These are phyloP conservation scores for Xylariales sp. DNA, from an alignment of 2,329 filamentous ascomycete species.

Conservation along the genomic window DNA sequence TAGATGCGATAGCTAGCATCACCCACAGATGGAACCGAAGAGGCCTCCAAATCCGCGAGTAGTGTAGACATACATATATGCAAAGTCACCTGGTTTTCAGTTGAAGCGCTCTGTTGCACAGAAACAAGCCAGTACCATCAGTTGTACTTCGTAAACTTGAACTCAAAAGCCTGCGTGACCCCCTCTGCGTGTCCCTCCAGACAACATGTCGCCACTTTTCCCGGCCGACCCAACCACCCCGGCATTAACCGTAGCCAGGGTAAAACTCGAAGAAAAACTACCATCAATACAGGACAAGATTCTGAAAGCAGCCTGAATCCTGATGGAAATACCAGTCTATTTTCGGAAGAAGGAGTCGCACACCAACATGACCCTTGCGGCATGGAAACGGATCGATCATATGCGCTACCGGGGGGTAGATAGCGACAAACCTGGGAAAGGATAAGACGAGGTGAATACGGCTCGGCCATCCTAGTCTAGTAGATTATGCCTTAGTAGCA, in stretches of 20 bases:
- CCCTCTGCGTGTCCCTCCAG: slow-evolving; percentile 42
- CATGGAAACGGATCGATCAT: slow-evolving; percentile 46
- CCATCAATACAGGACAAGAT: slow-evolving; percentile 51
- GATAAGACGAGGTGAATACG: slow-evolving; percentile 28
- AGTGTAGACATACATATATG: slow-evolving; percentile 44
- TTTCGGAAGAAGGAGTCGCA: slow-evolving; percentile 43
- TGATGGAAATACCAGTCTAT: slow-evolving; percentile 51
- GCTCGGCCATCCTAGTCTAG: slow-evolving; percentile 25
- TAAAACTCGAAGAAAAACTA: slow-evolving; percentile 50
- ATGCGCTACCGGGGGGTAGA: slow-evolving; percentile 24
- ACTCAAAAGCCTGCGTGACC: slow-evolving; percentile 39
- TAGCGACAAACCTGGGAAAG: slow-evolving; percentile 27
- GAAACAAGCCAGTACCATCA: slow-evolving; percentile 38
- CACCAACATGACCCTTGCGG: slow-evolving; percentile 47
- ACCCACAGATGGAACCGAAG: slow-evolving; percentile 5
- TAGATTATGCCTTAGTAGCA: slow-evolving; percentile 30
- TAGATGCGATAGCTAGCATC: slow-evolving; percentile 21
- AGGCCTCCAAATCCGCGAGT: slow-evolving; percentile 16
- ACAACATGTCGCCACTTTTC: slow-evolving; percentile 40
- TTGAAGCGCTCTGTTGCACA: slow-evolving; percentile 40
- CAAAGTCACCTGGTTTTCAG: slow-evolving; percentile 44
- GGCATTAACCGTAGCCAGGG: slow-evolving; percentile 43
- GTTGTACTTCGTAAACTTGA: slow-evolving; percentile 41
- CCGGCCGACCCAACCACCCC: slow-evolving; percentile 40
- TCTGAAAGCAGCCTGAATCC: slow-evolving; percentile 50